Base-by-base conservation (phyloP, 306 rosid genomes). In the Argentina anserina region DNA sequence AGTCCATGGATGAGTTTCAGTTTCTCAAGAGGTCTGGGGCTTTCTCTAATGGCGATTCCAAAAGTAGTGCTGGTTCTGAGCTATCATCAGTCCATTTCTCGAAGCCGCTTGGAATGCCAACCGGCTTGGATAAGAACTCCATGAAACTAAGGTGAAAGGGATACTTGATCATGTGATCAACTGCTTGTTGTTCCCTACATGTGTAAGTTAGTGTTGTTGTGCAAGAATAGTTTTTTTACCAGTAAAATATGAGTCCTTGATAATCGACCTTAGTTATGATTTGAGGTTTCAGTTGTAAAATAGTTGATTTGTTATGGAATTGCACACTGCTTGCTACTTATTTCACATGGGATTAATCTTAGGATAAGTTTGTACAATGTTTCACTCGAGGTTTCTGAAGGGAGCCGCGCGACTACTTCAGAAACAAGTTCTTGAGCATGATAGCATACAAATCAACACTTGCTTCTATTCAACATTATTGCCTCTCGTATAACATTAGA, bases 1-100 rank as follows among this genome's bases (percentile, higher is more conserved):
- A 95, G 23, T 91, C 99, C 61, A 90, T 88, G 99, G 99, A 95
- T 47, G 97, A 91, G 81, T 91, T 86, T 79, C 96, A 95, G 59
- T 91, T 91, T 75, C 71, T 90, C 73, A 85, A 87, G 76, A 90
- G 77, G 73, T 90, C 81, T 18, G 87, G 78, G 20, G 81, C 75
- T 83, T 86, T 88, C 81, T 80, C 89, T 3, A 84, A 84, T 74
- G 96, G 81, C 65, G 97, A 91, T 76, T 86, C 96, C 39, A 91
- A 90, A 80, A 95, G 97, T 78, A 86, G 76, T 56, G 90, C 86
- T 37, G 91, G 86, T 74, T 89, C 97, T 63, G 95, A 91, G 52
- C 85, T 75, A 65, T 83, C 80, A 58, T 76, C 93, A 45, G 72
- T 86, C 78, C 82, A 89, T 81, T 83, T 84, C 78, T 89, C 92